phyloP scores from a whole-genome alignment of 2,329 filamentous ascomycete genomes.

The Sordariomycetes sp. region DNA sequence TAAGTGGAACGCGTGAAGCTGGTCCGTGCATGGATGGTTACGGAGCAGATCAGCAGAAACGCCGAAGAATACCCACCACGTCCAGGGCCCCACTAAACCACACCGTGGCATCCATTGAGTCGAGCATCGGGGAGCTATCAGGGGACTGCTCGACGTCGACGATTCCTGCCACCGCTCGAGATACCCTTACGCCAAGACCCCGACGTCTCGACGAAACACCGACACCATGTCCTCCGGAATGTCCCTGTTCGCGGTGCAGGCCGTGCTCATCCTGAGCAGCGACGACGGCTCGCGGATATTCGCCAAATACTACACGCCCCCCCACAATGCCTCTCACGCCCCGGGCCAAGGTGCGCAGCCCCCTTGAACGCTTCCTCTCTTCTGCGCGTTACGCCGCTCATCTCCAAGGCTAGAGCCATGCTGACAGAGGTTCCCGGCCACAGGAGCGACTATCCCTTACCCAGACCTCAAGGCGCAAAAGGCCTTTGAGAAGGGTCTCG shows the following conservation, averaged over 20 bases:
- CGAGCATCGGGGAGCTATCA: background rate
- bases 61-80: background rate
- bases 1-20: constrained; percentile 7
- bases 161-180: background rate
- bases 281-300: constrained; percentile 89
- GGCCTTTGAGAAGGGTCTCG: constrained; percentile 86
- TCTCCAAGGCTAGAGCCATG: background rate
- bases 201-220: background rate
- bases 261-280: constrained; percentile 64
- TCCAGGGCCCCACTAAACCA: constrained; percentile 4
- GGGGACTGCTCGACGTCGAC: background rate
- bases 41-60: background rate
- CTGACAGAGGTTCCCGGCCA: constrained; percentile 19
- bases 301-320: constrained; percentile 77
- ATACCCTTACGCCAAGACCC: background rate
- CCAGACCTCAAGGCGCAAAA: constrained; percentile 86
- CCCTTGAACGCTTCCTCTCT: constrained; percentile 10
- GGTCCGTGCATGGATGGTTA: constrained; percentile 4
- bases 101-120: constrained; percentile 7
- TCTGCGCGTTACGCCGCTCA: background rate
- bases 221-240: constrained; percentile 55
- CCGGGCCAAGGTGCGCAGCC: constrained; percentile 1
- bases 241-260: constrained; percentile 64
- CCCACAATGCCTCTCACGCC: constrained; percentile 27
- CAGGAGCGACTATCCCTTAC: constrained; percentile 59